Evolutionary conservation across 768 basidiomycete species (phyloP).

Genomic region (Boletales sp.): DNA sequence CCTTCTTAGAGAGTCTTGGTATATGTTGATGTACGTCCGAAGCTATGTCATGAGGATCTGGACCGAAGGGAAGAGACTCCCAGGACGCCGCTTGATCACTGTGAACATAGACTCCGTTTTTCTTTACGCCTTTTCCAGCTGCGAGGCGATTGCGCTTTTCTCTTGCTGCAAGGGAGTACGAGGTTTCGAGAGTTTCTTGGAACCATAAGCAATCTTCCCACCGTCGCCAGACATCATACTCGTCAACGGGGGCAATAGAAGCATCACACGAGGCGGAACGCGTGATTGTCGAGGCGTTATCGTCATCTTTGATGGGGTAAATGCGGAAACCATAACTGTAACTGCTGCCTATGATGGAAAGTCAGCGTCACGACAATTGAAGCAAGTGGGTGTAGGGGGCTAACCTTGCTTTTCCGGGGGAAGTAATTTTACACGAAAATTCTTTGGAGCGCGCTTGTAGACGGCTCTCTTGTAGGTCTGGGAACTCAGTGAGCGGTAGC

Average conservation of each 20-base stretch:
- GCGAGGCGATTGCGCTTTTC: constrained; percentile 64
- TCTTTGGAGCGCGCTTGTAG: constrained; percentile 51
- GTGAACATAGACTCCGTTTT: constrained; percentile 62
- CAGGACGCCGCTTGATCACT: constrained; percentile 77
- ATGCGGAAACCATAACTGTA: constrained; percentile 64
- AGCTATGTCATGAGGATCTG: constrained; percentile 72
- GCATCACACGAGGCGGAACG: constrained; percentile 32
- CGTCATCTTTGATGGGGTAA: constrained; percentile 35
- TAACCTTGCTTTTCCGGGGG: constrained; percentile 55
- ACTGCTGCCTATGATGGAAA: constrained; percentile 39
- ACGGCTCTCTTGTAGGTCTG: constrained; percentile 64
- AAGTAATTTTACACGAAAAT: constrained; percentile 59
- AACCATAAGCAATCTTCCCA: constrained; percentile 85
- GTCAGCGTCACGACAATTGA: not conserved
- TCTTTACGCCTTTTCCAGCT: constrained; percentile 75
- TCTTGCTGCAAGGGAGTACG: constrained; percentile 60
- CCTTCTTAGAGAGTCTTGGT: constrained; percentile 68
- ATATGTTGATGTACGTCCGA: constrained; percentile 63
- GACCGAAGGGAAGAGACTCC: constrained; percentile 81
- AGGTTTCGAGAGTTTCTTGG: constrained; percentile 64
- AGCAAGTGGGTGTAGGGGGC: constrained; percentile 9
- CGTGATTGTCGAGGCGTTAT: constrained; percentile 26
- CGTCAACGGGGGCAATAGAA: constrained; percentile 34
- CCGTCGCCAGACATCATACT: constrained; percentile 73
- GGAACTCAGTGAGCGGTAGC: not conserved